These are phyloP conservation scores for Vinca major DNA, from an alignment of 305 asterid species.

Conservation along the genomic window DNA sequence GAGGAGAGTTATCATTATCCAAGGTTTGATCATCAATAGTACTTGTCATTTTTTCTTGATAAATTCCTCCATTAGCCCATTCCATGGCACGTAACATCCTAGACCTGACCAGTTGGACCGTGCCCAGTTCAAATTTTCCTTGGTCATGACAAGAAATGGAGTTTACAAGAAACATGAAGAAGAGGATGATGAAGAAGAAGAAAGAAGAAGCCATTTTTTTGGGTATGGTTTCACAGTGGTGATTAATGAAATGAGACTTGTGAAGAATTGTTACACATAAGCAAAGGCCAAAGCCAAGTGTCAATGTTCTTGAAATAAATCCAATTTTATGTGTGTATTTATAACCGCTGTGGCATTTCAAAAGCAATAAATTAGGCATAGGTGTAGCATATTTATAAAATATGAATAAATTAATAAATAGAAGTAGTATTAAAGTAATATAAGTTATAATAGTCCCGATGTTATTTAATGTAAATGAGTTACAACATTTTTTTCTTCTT, in stretches of 20 bases:
- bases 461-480: not conserved
- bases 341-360: not conserved
- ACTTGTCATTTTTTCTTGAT: too few species aligned
- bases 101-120: slow-evolving; percentile 30
- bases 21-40: not conserved
- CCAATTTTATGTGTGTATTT: not conserved
- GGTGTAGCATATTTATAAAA: not conserved
- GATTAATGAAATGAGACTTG: not conserved
- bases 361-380: not conserved
- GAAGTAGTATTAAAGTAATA: too few species aligned
- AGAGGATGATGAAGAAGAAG: slow-evolving; percentile 13
- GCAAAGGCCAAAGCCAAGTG: slow-evolving; percentile 12
- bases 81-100: slow-evolving; percentile 30
- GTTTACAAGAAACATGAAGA: slow-evolving; percentile 14
- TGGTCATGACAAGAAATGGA: slow-evolving; percentile 8
- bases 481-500: not conserved
- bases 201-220: slow-evolving; percentile 15
- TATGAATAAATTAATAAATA: not conserved
- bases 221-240: not conserved
- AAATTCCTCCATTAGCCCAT: slow-evolving; percentile 20
- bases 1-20: not conserved
- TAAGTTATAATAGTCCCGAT: too few species aligned
- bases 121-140: slow-evolving; percentile 16
- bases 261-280: slow-evolving; percentile 12
- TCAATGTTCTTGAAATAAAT: slow-evolving; percentile 1